Percentiles rank a stretch among this genome's conserved stretches.
Evolutionary conservation across 2,329 filamentous ascomycete genomes (phyloP).

Genomic region (Claviceps digitariae): DNA sequence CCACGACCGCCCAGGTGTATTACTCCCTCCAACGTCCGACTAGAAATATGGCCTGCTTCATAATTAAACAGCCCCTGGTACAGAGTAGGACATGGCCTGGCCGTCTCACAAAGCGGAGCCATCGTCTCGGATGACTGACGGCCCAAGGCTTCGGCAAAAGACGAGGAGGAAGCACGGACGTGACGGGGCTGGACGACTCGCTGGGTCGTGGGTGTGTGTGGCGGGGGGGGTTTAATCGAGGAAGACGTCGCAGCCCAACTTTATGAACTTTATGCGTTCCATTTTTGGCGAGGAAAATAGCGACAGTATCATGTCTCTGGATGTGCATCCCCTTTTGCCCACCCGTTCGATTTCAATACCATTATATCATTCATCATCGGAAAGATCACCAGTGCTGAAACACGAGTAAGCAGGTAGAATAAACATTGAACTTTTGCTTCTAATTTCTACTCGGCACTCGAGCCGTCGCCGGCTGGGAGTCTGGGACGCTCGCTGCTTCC

Average conservation of each 20-base stretch:
- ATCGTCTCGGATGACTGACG: background rate
- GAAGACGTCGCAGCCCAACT: background rate
- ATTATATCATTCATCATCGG: no score
- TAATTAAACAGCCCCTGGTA: background rate
- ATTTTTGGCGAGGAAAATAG: background rate
- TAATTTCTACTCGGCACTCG: no score
- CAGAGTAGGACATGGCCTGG: background rate
- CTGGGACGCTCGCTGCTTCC: background rate
- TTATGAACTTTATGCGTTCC: background rate
- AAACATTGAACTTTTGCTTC: no score
- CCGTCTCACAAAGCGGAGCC: background rate
- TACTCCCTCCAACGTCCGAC: background rate
- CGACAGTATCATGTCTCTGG: no score
- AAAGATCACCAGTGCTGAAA: no score
- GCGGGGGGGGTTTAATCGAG: background rate
- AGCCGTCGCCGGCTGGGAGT: no score
- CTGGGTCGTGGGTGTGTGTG: background rate
- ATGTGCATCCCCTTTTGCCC: no score
- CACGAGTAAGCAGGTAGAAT: no score
- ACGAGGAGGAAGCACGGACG: background rate
- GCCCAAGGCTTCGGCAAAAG: background rate
- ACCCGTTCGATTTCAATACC: no score
- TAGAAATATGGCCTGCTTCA: background rate
- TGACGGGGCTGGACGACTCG: background rate
- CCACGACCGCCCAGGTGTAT: background rate